Evolutionary conservation across 441 rosid species (phyloP).

Genomic region (Erysimum cheiri): DNA sequence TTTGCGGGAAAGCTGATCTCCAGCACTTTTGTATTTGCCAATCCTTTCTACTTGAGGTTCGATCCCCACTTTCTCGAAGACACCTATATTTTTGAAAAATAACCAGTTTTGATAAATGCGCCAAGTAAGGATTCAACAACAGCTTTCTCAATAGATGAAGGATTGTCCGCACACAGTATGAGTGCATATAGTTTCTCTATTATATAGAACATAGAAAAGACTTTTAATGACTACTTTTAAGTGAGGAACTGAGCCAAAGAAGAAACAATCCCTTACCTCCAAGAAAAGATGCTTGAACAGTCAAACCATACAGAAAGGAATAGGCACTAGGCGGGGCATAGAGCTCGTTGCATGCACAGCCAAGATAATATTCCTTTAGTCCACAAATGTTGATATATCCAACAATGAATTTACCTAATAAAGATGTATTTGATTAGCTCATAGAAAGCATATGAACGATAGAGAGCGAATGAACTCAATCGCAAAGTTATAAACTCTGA

Average conservation of each 20-base stretch:
- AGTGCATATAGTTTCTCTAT: slow-evolving; percentile 1
- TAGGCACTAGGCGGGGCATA: slow-evolving; percentile 97
- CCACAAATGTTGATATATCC: slow-evolving; percentile 79
- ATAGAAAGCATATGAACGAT: slow-evolving; percentile 14
- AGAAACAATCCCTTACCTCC: slow-evolving; percentile 61
- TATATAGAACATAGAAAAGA: slow-evolving; percentile 10
- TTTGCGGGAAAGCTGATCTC: slow-evolving; percentile 88
- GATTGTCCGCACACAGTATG: slow-evolving; percentile 8
- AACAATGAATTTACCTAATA: slow-evolving; percentile 81
- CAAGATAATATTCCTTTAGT: slow-evolving; percentile 92
- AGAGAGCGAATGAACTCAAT: background rate
- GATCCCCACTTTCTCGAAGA: slow-evolving; percentile 85
- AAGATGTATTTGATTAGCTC: slow-evolving; percentile 31
- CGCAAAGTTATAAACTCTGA: background rate
- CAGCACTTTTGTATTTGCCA: slow-evolving; percentile 96
- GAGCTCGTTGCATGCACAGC: slow-evolving; percentile 83
- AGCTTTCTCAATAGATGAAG: slow-evolving; percentile 10
- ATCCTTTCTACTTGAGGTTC: slow-evolving; percentile 92
- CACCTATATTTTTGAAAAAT: slow-evolving; percentile 54
- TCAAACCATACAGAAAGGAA: slow-evolving; percentile 87
- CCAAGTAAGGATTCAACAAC: slow-evolving; percentile 3
- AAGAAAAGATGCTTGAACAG: slow-evolving; percentile 91
- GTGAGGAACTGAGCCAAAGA: slow-evolving; percentile 20
- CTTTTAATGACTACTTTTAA: background rate
- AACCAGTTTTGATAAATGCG: slow-evolving; percentile 11